Evolutionary conservation across 2,329 filamentous ascomycete genomes (phyloP).

Genomic region (Diaporthe destruens): DNA sequence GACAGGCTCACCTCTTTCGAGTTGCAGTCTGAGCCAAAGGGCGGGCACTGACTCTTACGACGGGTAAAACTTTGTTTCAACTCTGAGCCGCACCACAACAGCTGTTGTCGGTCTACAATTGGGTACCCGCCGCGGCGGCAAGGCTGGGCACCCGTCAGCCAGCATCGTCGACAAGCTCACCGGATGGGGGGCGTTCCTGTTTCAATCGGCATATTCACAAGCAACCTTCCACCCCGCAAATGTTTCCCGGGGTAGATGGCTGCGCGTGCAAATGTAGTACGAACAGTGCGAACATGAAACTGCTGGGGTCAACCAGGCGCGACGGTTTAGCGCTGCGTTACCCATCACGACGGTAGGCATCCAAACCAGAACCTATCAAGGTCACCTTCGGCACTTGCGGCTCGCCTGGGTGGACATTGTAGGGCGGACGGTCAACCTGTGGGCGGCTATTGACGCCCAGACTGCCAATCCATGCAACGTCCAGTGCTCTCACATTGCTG

Average conservation of each 20-base stretch:
- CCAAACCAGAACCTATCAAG: slow-evolving; percentile 2
- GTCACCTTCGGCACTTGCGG: slow-evolving; percentile 4
- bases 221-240: neutral
- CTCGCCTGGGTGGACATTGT: neutral
- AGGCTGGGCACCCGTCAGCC: neutral
- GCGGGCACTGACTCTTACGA: too few relatives aligned
- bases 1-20: neutral
- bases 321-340: neutral
- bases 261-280: neutral
- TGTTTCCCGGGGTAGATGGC: neutral
- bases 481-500: neutral
- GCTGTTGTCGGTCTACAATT: neutral
- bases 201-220: neutral
- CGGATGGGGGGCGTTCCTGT: neutral
- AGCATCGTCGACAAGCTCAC: slow-evolving; percentile 1
- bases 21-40: neutral
- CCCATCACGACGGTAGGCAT: slow-evolving; percentile 6
- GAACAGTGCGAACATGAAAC: slow-evolving; percentile 9
- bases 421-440: neutral
- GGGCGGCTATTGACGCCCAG: neutral
- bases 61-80: neutral
- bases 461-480: neutral
- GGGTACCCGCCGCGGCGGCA: neutral
- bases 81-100: neutral
- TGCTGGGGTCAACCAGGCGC: neutral